Evolutionary conservation across 192 early-diverging fungal species (phyloP).

Genomic region (Coemansia sp.): DNA sequence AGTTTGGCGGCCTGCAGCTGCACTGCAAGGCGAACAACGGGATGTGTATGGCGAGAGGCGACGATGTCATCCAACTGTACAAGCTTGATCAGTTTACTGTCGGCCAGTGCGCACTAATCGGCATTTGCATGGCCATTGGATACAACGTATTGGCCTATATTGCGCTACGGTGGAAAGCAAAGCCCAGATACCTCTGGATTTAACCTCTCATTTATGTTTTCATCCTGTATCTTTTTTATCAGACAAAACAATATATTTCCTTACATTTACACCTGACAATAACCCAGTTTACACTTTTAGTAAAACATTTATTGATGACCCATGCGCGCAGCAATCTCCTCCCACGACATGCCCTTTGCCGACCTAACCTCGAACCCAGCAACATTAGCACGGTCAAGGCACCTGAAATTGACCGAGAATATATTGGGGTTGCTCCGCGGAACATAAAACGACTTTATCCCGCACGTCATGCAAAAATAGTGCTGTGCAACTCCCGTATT

Average conservation of each 20-base stretch:
- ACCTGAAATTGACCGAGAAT: conserved; percentile 47
- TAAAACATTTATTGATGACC: conserved; percentile 18
- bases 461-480: conserved; percentile 54
- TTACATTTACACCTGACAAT: no score
- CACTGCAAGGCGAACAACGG: conserved; percentile 47
- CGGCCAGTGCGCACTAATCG: conserved; percentile 43
- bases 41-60: conserved; percentile 47
- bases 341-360: conserved; percentile 52
- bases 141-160: conserved; percentile 47
- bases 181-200: conserved; percentile 48
- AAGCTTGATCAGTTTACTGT: conserved; percentile 44
- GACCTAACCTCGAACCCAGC: conserved; percentile 17
- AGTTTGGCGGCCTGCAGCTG: conserved; percentile 43
- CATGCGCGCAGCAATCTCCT: conserved; percentile 23
- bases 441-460: conserved; percentile 49
- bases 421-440: conserved; percentile 55
- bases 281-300: background rate
- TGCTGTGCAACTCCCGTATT: conserved; percentile 53
- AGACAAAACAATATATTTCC: no score
- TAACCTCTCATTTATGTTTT: conserved; percentile 6
- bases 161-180: conserved; percentile 47
- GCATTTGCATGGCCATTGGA: conserved; percentile 30
- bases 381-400: conserved; percentile 33
- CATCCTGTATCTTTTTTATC: background rate
- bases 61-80: conserved; percentile 46